Evolutionary conservation across 208 protist genomes (phyloP), one percentile per base, ranked within the genome.

Genomic region (Trypanosoma brucei): DNA sequence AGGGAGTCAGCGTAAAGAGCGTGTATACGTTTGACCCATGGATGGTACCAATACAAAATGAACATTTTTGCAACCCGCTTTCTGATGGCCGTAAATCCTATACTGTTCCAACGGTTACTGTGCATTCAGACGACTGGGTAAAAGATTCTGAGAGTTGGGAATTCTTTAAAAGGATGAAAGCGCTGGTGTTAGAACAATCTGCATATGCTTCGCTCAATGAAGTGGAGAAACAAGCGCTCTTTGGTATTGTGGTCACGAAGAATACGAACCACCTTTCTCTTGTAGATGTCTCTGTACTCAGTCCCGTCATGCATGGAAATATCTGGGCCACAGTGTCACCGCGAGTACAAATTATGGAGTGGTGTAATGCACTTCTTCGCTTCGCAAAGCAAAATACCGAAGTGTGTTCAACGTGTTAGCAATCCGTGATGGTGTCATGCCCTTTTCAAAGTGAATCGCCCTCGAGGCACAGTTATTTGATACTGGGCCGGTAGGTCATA

Each of bases 21-120:
- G 79, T 87, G 3, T 65, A 80, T 52, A 72, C 68, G 1, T 79
- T 79, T 59, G 88, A 94, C 46, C 88, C 88, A 6, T 94, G 88
- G 85, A 65, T 63, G 45, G 22, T 89, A 1, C 80, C 82, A 3
- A 59, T 94, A 36, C 55, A 57, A n/a, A 66, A 74, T 40, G 53
- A 59, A 49, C 58, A 80, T 58, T 85, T 92, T 54, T 62, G 57
- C 46, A 36, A 75, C 31, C 72, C 72, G 33, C 76, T 90, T n/a
- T 49, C 8, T 0, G 35, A 60, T 22, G 67, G 46, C 30, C 0
- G 58, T 5, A 60, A 69, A 45, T 33, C 35, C 22, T 81, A 76
- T 54, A 77, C 68, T 22, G 84, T 76, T 2, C 86, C 86, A 6
- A 85, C 83, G 1, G 70, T 87, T 4, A 72, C 76, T 54, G 55